Evolutionary conservation across 306 rosid genomes (phyloP), one percentile per base, ranked within the genome.

Genomic region (Dryas octopetala): DNA sequence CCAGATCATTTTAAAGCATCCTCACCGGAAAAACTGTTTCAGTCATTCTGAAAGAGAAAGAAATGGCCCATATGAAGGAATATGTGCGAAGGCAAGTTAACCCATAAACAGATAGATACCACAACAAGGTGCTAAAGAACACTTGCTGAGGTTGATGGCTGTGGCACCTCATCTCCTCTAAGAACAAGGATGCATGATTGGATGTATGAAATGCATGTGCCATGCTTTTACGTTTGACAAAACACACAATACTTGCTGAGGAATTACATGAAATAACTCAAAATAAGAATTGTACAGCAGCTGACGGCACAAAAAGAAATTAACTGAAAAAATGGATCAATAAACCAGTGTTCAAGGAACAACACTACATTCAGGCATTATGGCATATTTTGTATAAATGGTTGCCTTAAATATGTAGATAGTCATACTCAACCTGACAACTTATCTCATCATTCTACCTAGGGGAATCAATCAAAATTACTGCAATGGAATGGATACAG

Each of bases 401-500:
- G 17, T 59, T 47, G 85, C 78, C 79, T 68, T 66, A n/a, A 28
- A 73, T 28, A 46, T 23, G 57, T 7, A 41, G 68, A 75, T 44
- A 58, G 52, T 46, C 66, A 50, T 67, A 66, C 69, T 85, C 76
- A 69, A 60, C 67, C 77, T 75, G 61, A 70, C 74, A 62, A 69
- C 66, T 53, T 40, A 64, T 73, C 83, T 61, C 68, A 71, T 61
- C 58, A 69, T 71, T 51, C 63, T 66, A 73, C 82, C 41, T 47
- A 43, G 74, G 61, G 75, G 73, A 63, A 78, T 55, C 62, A 83
- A 85, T 68, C 74, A 74, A 83, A 62, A 69, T 66, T 67, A 76
- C 53, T 47, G 61, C 57, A 77, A 74, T 48, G 74, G 62, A 32
- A 62, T 63, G 55, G 74, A 62, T 71, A 79, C 69, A 81, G 77